phyloP scores from a whole-genome alignment of 1,284 basidiomycete genomes.

The Ustilago tritici region DNA sequence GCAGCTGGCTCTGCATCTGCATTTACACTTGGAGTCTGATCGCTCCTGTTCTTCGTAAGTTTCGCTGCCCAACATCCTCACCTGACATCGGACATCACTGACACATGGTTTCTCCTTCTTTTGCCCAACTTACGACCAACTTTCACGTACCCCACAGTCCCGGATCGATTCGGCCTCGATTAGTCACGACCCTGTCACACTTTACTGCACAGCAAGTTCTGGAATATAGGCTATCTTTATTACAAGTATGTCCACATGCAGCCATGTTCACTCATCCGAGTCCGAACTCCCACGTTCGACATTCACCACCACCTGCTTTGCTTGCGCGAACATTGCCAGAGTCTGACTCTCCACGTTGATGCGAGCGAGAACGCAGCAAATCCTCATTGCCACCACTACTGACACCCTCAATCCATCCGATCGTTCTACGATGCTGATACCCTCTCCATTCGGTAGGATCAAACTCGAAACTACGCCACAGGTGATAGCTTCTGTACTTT shows the following conservation, averaged over 20 bases:
- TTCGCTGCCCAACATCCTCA: background rate
- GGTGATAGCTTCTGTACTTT: slow-evolving; percentile 76
- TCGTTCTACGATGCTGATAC: slow-evolving; percentile 91
- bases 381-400: slow-evolving; percentile 59
- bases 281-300: slow-evolving; percentile 65
- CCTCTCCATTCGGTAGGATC: slow-evolving; percentile 80
- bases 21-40: slow-evolving; percentile 71
- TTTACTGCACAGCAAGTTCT: background rate
- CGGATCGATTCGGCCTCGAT: slow-evolving; percentile 61
- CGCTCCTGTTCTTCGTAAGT: slow-evolving; percentile 90
- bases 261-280: slow-evolving; percentile 22
- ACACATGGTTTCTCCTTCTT: slow-evolving; percentile 11
- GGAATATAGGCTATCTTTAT: background rate
- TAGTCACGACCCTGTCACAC: slow-evolving; percentile 6
- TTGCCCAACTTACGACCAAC: background rate
- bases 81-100: slow-evolving; percentile 3
- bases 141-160: slow-evolving; percentile 30
- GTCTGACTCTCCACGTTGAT: background rate
- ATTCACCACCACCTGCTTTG: slow-evolving; percentile 59
- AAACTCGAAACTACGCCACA: slow-evolving; percentile 87
- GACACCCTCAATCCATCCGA: slow-evolving; percentile 75
- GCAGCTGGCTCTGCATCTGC: slow-evolving; percentile 75
- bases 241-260: background rate
- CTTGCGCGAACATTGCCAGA: slow-evolving; percentile 26
- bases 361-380: slow-evolving; percentile 38